These are phyloP conservation scores for Spirogloea muscicola DNA, from an alignment of 139 green algal species.

Conservation along the genomic window DNA sequence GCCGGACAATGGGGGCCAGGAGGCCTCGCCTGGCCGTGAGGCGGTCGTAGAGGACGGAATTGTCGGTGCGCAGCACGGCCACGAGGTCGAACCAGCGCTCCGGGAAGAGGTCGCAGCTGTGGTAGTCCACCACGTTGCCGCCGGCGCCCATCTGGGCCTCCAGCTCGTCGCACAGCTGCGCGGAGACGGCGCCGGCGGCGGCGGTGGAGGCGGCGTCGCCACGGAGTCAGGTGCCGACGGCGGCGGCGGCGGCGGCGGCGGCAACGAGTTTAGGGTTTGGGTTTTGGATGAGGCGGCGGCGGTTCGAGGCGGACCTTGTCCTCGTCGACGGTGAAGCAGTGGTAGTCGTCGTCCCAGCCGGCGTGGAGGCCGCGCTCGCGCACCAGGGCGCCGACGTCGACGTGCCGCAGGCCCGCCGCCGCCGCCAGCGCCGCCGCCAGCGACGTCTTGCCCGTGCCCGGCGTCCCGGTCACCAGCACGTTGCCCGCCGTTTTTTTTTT, in stretches of 20 bases:
- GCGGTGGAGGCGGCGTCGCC: not conserved
- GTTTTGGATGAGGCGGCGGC: too few species aligned
- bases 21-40: conserved; percentile 57
- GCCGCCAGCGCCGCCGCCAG: conserved; percentile 62
- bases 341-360: conserved; percentile 81
- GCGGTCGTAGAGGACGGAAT: conserved; percentile 80
- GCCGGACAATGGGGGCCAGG: too few species aligned
- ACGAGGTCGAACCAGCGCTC: conserved; percentile 97
- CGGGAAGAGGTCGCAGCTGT: conserved; percentile 97
- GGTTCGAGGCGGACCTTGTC: too few species aligned
- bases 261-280: too few species aligned
- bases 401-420: conserved; percentile 61
- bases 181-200: not conserved
- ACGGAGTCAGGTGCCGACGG: too few species aligned
- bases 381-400: conserved; percentile 84
- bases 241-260: too few species aligned
- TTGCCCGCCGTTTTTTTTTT: too few species aligned
- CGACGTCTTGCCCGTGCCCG: conserved; percentile 92
- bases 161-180: conserved; percentile 78
- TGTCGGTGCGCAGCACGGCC: conserved; percentile 89
- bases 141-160: conserved; percentile 76
- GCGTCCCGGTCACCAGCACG: conserved; percentile 79
- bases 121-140: conserved; percentile 88
- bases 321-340: conserved; percentile 84
- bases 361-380: conserved; percentile 59